Evolutionary conservation across 768 basidiomycete species (phyloP), one percentile per base, ranked within the genome.

Genomic region (Termitomyces sp.): DNA sequence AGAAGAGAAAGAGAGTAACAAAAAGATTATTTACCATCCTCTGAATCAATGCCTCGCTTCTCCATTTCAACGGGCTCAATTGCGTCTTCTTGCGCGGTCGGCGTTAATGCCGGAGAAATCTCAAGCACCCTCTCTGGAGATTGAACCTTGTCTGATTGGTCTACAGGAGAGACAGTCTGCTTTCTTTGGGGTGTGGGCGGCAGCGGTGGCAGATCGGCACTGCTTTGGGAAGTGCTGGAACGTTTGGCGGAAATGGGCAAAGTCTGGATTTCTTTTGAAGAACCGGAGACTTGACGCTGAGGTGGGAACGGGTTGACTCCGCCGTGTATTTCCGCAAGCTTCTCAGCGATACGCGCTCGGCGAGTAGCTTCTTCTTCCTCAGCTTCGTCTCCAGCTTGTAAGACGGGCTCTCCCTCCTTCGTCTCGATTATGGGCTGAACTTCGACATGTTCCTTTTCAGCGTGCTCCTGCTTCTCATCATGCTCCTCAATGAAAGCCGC

Each of bases 311-410:
- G 80, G 62, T 84, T 87, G 62, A 87, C 72, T n/a, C 81, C 88
- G 16, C 87, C 88, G 9, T 20, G 39, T 74, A 83, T 84, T 69
- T 83, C 81, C 7, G 84, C 83, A 75, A 73, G 79, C 72, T 61
- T 81, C 79, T 83, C 86, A 24, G 86, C 81, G 22, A 89, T 79
- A 51, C 81, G 82, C 59, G 77, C 78, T 42, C 79, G 77, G 36
- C 82, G 79, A 2, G 77, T 72, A 59, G 73, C 80, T 60, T 84
- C 84, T 18, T 81, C 80, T 49, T 78, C 80, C 41, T 77, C 76
- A 39, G 74, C 77, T 13, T 72, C 64, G 6, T 66, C 64, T 31
- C 16, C 58, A 26, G 34, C 18, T 16, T 51, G 39, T 42, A 41
- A 45, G 4, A 47, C 26, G 13, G 60, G 33, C 24, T 62, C 36